Evolutionary conservation across 2,329 filamentous ascomycete genomes (phyloP), one percentile per base, ranked within the genome.

Genomic region (Fonsecaea pedrosoi): DNA sequence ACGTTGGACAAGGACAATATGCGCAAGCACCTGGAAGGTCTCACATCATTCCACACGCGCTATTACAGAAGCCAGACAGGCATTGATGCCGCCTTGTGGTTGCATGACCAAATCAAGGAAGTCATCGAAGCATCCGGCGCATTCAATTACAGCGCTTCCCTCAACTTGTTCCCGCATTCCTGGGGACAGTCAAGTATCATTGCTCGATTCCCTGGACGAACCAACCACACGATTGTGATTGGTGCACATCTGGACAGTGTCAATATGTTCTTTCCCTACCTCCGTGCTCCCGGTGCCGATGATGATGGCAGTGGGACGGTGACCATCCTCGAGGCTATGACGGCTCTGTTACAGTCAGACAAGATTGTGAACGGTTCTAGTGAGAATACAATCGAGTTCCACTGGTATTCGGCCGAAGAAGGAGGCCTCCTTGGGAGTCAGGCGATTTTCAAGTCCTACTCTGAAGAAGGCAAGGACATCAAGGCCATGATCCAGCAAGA

Each of bases 401-500:
- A 97, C 80, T 97, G 92, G 92, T 97, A 96, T 82, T 92, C 89
- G 54, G 93, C 92, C 10, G 93, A 97, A 78, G 93, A 97, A 78
- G 92, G 90, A 59, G 93, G 94, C 38, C 83, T 97, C 54, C 85
- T 96, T 3, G 93, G 93, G 66, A 94, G 90, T 74, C 93, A 97
- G 78, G 94, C 91, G 62, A 91, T 98, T 77, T 98, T 97, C 83
- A 85, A 86, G 59, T 82, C 86, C 7, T 98, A 98, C 76, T 89
- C 91, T 79, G 87, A 89, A 77, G 80, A 86, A 25, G 85, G 86
- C 37, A 86, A 89, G 32, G 88, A 94, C 71, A 85, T 98, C 78
- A 96, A 94, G 81, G 94, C 94, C 38, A 98, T 98, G 95, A 86
- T 98, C 62, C 94, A 98, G 82, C 94, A 98, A 80, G 94, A 98